Base-by-base conservation (phyloP, 192 early-diverging fungal species). In the Coemansia biformis region DNA sequence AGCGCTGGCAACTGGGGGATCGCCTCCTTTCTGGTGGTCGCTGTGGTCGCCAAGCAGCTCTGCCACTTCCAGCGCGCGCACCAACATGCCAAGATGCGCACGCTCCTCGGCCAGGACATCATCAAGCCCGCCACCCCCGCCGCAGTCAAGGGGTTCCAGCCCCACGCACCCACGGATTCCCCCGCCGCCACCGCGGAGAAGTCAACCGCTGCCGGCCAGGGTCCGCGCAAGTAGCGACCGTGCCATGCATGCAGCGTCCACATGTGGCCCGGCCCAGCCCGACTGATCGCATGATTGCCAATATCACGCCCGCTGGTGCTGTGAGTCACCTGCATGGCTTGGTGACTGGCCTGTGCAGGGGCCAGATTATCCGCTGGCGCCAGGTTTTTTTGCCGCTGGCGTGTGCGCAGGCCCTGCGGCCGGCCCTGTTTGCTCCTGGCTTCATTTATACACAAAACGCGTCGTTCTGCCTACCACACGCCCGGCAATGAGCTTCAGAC, bases 1-100 rank as follows among this genome's bases (percentile, higher is more conserved):
- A 59, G 42, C 38, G 69, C 69, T 17, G 63, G 63, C 32, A 73
- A 66, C 50, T 73, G 69, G 69, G 69, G 57, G 7, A 39, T 73
- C 14, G 28, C 32, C 16, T 24, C 57, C 5, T 73, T 73, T 51
- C 62, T 42, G 13, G 34, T 46, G 5, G 46, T 60, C 15, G 62
- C 58, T 2, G 26, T 73, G 8, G 35, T 39, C 9, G 49, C 50
- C 37, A 73, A 73, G 37, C 32, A 54, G 21, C 57, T 73, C 41
- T 73, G 69, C 51, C 46, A 61, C 38, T 73, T 49, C 43, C 58
- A 73, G 47, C 49, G 45, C 14, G 56, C 54, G 4, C 63, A 73
- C 32, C 50, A 65, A 38, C 57, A 52, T 18, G 62, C 69, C 44
- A 65, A 57, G 50, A 35, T 43, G 13, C 48, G 37, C 42, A 65